Evolutionary conservation across 2,329 filamentous ascomycete genomes (phyloP), one percentile per base, ranked within the genome.

Genomic region (Pseudogymnoascus sp.): DNA sequence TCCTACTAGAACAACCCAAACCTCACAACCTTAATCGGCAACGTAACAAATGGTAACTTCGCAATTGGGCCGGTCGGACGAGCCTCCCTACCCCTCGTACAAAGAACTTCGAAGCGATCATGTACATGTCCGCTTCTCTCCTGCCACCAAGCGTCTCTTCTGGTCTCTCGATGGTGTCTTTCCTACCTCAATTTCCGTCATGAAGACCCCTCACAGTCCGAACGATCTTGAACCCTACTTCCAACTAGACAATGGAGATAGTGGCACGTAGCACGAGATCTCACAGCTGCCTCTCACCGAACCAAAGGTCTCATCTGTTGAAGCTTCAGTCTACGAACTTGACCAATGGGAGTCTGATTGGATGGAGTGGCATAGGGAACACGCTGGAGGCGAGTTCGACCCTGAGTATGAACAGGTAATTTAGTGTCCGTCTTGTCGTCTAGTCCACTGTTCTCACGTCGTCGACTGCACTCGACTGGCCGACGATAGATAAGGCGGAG

Each of bases 271-370:
- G 66, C 68, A 70, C 60, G 62, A 66, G 58, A 67, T 70, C 60
- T 63, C 68, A 14, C 64, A 66, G 57, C 59, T 67, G 39, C 65
- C 69, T 18, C 57, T 70, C 14, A 70, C 69, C 38, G 65, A 69
- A 57, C 68, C 68, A 54, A 70, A 69, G 62, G 67, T 70, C 61
- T 70, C 68, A 57, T 70, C 67, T 54, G 39, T 70, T 32, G 60
- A 64, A 58, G 66, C 60, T 39, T 64, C 58, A 18, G 58, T 68
- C 57, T 61, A 59, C 54, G 64, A 68, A 35, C 65, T 70, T 57
- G 63, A 69, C 22, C 54, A 65, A n/a, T 70, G 66, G 64, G 66
- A 70, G 59, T 43, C 14, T 20, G 47, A 65, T 54, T 71, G 69
- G 69, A 34, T 68, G 14, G 63, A 39, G 38, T 62, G 38, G 64